Base-by-base conservation (phyloP, 306 rosid species). In the Citrullus amarus region DNA sequence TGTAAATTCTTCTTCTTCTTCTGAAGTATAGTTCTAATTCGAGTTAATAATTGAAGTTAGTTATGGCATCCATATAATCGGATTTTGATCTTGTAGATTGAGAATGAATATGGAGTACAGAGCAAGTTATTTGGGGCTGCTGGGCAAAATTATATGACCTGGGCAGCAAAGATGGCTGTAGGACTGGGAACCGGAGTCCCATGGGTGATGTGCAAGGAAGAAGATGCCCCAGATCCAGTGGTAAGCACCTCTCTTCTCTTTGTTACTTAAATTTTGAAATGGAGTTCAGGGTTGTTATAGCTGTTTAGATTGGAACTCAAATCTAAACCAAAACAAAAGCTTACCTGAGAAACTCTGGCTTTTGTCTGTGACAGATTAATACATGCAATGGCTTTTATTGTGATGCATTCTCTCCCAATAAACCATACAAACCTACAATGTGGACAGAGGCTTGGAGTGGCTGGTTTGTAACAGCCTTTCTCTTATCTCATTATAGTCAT, bases 391-490 rank as follows among this genome's bases (percentile, higher is more conserved):
- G 99, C 34, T 92, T 96, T 80, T 96, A 96, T 78, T 96, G 99
- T 67, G 96, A 96, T 82, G 32, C 92, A 79, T 96, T 96, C 85
- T 54, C 96, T 80, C 97, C 99, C 76, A 96, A 96, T 80, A 93
- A 74, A 81, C 98, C 99, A 30, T 86, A 96, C 82, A 96, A 96
- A 81, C 99, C 99, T 63, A 82, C 92, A 60, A 88, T 96, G 41
- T 96, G 99, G 99, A 96, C 99, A 14, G 99, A 96, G 87, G 97
- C 99, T 77, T 96, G 99, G 99, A 96, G 93, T 84, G 99, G 99
- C 84, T 96, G 99, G 99, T 96, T 86, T 80, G 82, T n/a, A 78
- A 32, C 30, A 76, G 30, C 82, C 76, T 76, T 76, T 75, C 41
- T 67, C 79, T 50, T 6, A 44, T 77, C 81, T 68, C 39, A 10